Evolutionary conservation across 305 asterid genomes (phyloP), one percentile per base, ranked within the genome.

Genomic region (Solanum hybrid): DNA sequence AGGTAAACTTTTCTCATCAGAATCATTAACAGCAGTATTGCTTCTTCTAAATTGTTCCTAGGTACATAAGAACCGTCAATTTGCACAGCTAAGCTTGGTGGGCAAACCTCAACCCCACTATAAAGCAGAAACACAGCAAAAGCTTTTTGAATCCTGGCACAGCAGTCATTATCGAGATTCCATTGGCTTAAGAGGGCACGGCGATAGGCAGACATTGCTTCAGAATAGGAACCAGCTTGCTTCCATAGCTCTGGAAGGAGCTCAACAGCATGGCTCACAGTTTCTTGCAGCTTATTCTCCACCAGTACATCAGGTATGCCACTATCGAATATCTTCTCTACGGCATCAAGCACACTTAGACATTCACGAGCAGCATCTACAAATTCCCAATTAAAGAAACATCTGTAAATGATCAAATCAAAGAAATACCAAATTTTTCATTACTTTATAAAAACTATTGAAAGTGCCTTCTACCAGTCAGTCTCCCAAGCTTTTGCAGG

Each of bases 291-390:
- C 97, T 94, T 97, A 92, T 92, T 93, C 91, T 96, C 99, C 11
- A 97, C 97, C 90, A 93, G 80, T 71, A 90, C 94, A 69, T 95
- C 99, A 79, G 98, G 95, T 91, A 96, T 95, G 86, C 99, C 99
- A 64, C 94, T 95, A 51, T 90, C 88, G 87, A 96, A 97, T 93
- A 97, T 94, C 96, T 96, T 96, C 93, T 97, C 99, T 74, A 97
- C 97, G 18, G 99, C 99, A 93, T 97, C 99, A 90, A 97, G 98
- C 90, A 97, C 96, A 86, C 98, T 95, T 92, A 90, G 93, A 93
- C 99, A 97, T 95, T 96, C 99, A 90, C 90, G 92, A 88, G 98
- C 99, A 93, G 99, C 98, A 94, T 97, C 99, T 97, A 89, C 91
- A 93, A 90, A 93, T 89, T 90, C 90, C 89, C 93, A 93, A 89